phyloP scores from a whole-genome alignment of 2,329 filamentous ascomycete genomes.

The Aspergillus ustus region DNA sequence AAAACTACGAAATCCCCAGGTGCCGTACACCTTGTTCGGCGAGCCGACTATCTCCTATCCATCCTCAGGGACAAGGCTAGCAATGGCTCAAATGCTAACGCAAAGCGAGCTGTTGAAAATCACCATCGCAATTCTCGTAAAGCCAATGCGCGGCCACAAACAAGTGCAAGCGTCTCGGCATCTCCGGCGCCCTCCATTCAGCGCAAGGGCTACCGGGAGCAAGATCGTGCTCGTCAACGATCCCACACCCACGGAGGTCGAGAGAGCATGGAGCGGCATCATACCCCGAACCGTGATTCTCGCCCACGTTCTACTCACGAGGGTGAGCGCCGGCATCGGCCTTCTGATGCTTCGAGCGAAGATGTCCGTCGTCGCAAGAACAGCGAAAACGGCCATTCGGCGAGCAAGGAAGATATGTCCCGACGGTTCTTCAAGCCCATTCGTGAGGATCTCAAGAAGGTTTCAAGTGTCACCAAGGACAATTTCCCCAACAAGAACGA shows the following conservation, averaged over 20 bases:
- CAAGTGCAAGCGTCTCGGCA: conserved; percentile 47
- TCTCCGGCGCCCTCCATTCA: conserved; percentile 50
- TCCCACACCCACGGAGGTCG: conserved; percentile 46
- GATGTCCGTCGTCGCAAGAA: conserved; percentile 41
- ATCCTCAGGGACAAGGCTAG: conserved; percentile 86
- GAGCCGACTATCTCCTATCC: conserved; percentile 93
- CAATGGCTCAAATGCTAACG: conserved; percentile 64
- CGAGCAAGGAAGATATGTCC: conserved; percentile 44
- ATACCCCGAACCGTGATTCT: conserved; percentile 46
- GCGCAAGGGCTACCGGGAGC: conserved; percentile 49
- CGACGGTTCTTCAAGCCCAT: conserved; percentile 54
- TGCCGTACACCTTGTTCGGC: conserved; percentile 94
- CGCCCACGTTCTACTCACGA: conserved; percentile 43
- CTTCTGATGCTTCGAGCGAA: conserved; percentile 40
- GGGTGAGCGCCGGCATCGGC: conserved; percentile 39
- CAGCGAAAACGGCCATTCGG: conserved; percentile 42
- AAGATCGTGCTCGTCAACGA: conserved; percentile 47
- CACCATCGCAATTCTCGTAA: conserved; percentile 96
- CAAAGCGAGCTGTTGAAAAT: conserved; percentile 82
- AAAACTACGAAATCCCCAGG: conserved; percentile 77
- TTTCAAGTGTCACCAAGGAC: conserved; percentile 52
- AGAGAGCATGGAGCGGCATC: conserved; percentile 48
- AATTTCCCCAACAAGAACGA: conserved; percentile 49
- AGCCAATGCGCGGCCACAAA: conserved; percentile 36
- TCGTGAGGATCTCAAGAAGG: conserved; percentile 46